phyloP scores from a whole-genome alignment of 768 basidiomycete species.

The Leccinum olivaceopallidum region DNA sequence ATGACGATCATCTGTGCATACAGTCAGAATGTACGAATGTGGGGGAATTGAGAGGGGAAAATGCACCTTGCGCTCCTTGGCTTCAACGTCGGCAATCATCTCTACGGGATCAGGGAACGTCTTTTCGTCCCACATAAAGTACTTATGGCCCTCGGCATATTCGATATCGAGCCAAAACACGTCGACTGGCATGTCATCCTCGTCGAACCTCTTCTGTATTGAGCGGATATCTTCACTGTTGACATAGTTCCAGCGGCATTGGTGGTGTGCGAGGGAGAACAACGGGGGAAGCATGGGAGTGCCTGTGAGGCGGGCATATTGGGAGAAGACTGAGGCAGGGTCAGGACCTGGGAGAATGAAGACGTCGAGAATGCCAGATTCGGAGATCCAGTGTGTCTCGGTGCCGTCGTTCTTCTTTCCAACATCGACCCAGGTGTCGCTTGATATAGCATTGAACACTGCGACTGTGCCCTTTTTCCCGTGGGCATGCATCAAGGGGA shows the following conservation, averaged over 20 bases:
- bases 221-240: constrained; percentile 83
- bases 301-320: constrained; percentile 86
- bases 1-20: constrained; percentile 91
- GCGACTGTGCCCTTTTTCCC: constrained; percentile 85
- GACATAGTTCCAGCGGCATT: constrained; percentile 98
- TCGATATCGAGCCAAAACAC: constrained; percentile 99
- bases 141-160: constrained; percentile 90
- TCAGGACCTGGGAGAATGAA: constrained; percentile 93
- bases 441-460: constrained; percentile 84
- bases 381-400: constrained; percentile 95
- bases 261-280: constrained; percentile 94
- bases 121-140: constrained; percentile 98
- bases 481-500: constrained; percentile 94
- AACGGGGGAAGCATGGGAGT: constrained; percentile 84
- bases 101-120: constrained; percentile 92
- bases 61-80: constrained; percentile 76
- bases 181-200: constrained; percentile 93
- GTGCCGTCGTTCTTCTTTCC: constrained; percentile 59
- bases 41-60: not conserved
- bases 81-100: constrained; percentile 90
- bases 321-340: constrained; percentile 76
- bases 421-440: constrained; percentile 96
- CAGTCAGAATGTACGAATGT: not conserved
- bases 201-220: constrained; percentile 88
- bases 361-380: constrained; percentile 93